Conservation (phyloP, 108 stramenopile species). For the Schizochytrium sp. region DNA sequence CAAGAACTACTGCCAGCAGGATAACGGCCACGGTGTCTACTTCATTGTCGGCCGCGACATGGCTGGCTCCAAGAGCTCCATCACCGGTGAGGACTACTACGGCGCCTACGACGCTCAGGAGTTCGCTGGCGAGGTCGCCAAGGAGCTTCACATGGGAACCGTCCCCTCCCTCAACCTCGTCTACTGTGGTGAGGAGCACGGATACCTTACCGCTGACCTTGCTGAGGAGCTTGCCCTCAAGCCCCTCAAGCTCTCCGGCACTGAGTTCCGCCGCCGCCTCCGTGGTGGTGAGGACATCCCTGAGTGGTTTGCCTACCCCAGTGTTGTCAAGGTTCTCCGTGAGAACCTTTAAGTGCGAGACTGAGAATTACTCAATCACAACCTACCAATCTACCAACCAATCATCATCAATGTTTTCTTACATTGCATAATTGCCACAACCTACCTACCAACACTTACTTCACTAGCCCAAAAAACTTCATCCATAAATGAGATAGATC, state of each 20-base stretch:
- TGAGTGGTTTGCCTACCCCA: slow-evolving; percentile 99
- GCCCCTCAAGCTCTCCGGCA: slow-evolving; percentile 93
- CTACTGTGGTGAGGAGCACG: slow-evolving; percentile 93
- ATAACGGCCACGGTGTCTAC: slow-evolving; percentile 78
- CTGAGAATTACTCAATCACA: too few relatives aligned
- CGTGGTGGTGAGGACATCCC: slow-evolving; percentile 98
- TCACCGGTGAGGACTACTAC: slow-evolving; percentile 98
- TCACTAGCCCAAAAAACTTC: too few relatives aligned
- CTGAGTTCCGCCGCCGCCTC: slow-evolving; percentile 99
- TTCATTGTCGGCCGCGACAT: slow-evolving; percentile 99
- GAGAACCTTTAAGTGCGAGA: slow-evolving; percentile 73
- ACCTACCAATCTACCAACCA: too few relatives aligned
- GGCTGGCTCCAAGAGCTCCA: slow-evolving; percentile 96
- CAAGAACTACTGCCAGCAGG: slow-evolving; percentile 93
- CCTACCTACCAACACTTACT: too few relatives aligned
- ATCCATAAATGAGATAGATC: too few relatives aligned
- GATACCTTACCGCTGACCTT: slow-evolving; percentile 96
- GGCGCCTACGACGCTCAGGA: slow-evolving; percentile 99
- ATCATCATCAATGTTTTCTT: too few relatives aligned
- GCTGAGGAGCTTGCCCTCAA: slow-evolving; percentile 88
- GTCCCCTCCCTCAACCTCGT: slow-evolving; percentile 95
- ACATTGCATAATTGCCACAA: too few relatives aligned
- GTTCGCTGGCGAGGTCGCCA: slow-evolving; percentile 85
- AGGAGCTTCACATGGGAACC: slow-evolving; percentile 90
- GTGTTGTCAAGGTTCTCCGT: slow-evolving; percentile 92